Evolutionary conservation across 352 stramenopile species (phyloP).

Genomic region (Phytopythium sindhum): DNA sequence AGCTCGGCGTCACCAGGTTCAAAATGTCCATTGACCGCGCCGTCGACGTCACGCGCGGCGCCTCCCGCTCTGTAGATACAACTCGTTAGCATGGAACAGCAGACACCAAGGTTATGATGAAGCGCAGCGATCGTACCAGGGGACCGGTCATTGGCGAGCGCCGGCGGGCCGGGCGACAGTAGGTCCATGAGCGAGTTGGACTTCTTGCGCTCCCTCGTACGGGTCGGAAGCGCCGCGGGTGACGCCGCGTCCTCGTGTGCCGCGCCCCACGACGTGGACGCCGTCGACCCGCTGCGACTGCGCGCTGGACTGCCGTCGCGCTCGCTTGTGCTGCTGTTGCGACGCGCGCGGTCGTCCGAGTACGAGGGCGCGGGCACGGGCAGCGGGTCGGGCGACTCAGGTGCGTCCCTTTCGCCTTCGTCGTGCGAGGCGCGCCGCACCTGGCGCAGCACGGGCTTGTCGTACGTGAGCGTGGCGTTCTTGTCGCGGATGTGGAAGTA

Average conservation of each 20-base stretch:
- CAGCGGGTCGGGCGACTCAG: constrained; percentile 30
- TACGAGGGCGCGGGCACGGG: constrained; percentile 48
- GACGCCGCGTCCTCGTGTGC: constrained; percentile 9
- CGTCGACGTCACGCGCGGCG: constrained; percentile 13
- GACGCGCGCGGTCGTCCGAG: constrained; percentile 10
- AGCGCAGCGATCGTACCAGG: constrained; percentile 19
- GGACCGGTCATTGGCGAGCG: constrained; percentile 25
- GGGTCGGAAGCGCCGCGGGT: neutral
- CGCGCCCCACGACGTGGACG: constrained; percentile 9
- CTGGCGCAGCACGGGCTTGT: constrained; percentile 54
- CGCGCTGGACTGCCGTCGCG: constrained; percentile 3
- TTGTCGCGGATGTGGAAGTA: constrained; percentile 84
- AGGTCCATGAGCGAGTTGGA: constrained; percentile 79
- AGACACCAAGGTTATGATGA: neutral
- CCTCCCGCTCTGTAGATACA: constrained; percentile 16
- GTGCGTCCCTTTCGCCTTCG: neutral
- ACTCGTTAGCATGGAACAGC: neutral
- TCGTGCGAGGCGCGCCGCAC: no score
- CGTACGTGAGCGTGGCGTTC: constrained; percentile 60
- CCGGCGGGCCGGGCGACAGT: constrained; percentile 53
- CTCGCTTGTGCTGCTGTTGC: neutral
- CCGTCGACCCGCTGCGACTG: constrained; percentile 5
- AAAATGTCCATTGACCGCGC: constrained; percentile 48
- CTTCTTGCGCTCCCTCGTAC: constrained; percentile 45
- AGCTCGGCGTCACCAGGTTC: constrained; percentile 41